Percentiles rank a stretch among this genome's conserved stretches.
Conservation (phyloP, 352 stramenopile species). For the Globisporangium cylindrosporum region DNA sequence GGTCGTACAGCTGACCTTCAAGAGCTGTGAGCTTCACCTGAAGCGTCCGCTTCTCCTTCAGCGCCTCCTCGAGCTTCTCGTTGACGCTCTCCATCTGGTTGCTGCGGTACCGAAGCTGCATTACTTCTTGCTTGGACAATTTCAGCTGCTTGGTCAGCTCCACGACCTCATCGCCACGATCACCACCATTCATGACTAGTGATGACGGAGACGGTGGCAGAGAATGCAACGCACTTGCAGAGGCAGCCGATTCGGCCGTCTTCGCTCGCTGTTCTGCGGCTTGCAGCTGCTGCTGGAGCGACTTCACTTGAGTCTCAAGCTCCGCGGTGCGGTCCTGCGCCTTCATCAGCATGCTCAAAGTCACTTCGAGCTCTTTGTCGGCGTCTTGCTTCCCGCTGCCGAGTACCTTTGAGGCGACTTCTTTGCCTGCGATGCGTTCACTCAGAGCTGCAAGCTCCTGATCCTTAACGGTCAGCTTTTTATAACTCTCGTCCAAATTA, state of each 20-base stretch:
- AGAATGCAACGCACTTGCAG: neutral
- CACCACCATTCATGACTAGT: conserved; percentile 19
- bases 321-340: conserved; percentile 25
- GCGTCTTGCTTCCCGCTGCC: conserved; percentile 17
- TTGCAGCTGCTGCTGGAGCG: conserved; percentile 49
- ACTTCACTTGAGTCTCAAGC: conserved; percentile 25
- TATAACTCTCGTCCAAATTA: conserved; percentile 7
- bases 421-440: conserved; percentile 17
- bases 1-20: conserved; percentile 75
- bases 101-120: conserved; percentile 80
- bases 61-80: conserved; percentile 61
- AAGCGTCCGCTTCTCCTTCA: conserved; percentile 77
- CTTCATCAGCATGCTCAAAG: conserved; percentile 23
- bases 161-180: conserved; percentile 37
- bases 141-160: conserved; percentile 79
- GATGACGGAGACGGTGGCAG: conserved; percentile 13
- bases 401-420: conserved; percentile 8
- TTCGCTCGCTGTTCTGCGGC: conserved; percentile 22
- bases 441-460: conserved; percentile 29
- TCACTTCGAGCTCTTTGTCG: conserved; percentile 24
- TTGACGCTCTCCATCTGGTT: conserved; percentile 74
- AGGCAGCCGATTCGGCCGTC: neutral
- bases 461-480: conserved; percentile 18
- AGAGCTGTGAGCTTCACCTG: conserved; percentile 79
- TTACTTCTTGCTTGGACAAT: conserved; percentile 72